phyloP scores from a whole-genome alignment of 1,284 basidiomycete genomes.

The Coniferiporia weirii region DNA sequence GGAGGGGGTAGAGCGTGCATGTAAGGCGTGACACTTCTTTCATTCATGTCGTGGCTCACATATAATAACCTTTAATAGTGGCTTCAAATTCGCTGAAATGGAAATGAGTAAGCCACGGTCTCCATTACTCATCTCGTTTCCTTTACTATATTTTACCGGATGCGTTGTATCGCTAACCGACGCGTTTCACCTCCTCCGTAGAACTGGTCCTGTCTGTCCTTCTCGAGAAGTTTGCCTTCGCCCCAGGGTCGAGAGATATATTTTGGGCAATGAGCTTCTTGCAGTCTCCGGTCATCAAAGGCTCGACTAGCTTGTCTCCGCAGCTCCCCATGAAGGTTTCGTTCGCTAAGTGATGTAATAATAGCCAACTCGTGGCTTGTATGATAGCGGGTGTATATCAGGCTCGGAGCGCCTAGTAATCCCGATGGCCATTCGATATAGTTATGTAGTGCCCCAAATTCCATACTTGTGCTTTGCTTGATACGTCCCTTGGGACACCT shows the following conservation, averaged over 20 bases:
- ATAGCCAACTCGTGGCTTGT: too few species aligned
- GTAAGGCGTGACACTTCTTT: constrained; percentile 3
- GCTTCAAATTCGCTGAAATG: constrained; percentile 10
- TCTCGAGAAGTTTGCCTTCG: background rate
- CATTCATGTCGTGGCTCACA: background rate
- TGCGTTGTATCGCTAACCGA: background rate
- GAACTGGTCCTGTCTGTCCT: constrained; percentile 5
- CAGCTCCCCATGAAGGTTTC: too few species aligned
- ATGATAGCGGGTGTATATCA: too few species aligned
- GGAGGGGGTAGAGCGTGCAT: constrained; percentile 19
- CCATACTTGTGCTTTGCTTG: too few species aligned
- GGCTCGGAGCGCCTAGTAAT: too few species aligned
- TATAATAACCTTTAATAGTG: constrained; percentile 1
- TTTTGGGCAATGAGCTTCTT: constrained; percentile 4
- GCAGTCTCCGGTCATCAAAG: background rate
- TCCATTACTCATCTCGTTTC: background rate
- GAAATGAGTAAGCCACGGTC: constrained; percentile 4
- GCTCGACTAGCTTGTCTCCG: too few species aligned
- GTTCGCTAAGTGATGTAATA: too few species aligned
- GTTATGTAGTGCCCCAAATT: too few species aligned
- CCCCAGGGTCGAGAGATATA: background rate
- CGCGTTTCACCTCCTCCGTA: background rate
- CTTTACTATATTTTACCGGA: background rate
- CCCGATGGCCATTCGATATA: too few species aligned
- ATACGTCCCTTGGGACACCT: too few species aligned